Conservation (phyloP, 2,329 filamentous ascomycete species). For the Parasarocladium wereldwijsianum region DNA sequence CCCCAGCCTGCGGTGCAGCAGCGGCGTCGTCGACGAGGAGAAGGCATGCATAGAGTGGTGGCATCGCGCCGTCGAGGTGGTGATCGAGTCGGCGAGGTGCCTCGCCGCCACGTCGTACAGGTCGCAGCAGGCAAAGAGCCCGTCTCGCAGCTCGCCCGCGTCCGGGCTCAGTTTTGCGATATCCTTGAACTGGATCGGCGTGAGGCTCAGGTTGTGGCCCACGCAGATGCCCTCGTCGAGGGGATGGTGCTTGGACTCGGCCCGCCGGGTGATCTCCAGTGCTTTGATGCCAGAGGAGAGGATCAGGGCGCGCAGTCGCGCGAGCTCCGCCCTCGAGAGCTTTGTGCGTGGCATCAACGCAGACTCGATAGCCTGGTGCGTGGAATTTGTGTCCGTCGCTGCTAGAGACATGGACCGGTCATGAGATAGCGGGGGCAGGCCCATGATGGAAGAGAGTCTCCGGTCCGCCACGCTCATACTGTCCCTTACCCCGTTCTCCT, state of each 20-base stretch:
- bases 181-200: conserved; percentile 22
- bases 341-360: conserved; percentile 18
- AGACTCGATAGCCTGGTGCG: not conserved
- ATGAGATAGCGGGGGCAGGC: conserved; percentile 12
- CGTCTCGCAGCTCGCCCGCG: conserved; percentile 15
- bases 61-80: conserved; percentile 37
- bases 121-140: conserved; percentile 24
- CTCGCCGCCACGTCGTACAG: conserved; percentile 37
- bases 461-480: conserved; percentile 17
- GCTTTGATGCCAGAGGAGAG: conserved; percentile 84
- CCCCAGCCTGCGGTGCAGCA: conserved; percentile 33
- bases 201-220: conserved; percentile 6
- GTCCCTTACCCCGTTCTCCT: conserved; percentile 14
- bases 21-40: conserved; percentile 37
- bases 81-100: conserved; percentile 32
- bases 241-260: conserved; percentile 30
- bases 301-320: conserved; percentile 61
- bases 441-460: conserved; percentile 18
- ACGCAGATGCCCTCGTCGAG: conserved; percentile 13
- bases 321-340: conserved; percentile 58
- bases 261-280: conserved; percentile 58
- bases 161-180: conserved; percentile 26
- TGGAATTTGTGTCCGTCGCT: not conserved
- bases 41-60: conserved; percentile 45
- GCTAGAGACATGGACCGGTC: too few relatives aligned